phyloP scores from a whole-genome alignment of 257 asterid species.

The Solanum medicagineum region DNA sequence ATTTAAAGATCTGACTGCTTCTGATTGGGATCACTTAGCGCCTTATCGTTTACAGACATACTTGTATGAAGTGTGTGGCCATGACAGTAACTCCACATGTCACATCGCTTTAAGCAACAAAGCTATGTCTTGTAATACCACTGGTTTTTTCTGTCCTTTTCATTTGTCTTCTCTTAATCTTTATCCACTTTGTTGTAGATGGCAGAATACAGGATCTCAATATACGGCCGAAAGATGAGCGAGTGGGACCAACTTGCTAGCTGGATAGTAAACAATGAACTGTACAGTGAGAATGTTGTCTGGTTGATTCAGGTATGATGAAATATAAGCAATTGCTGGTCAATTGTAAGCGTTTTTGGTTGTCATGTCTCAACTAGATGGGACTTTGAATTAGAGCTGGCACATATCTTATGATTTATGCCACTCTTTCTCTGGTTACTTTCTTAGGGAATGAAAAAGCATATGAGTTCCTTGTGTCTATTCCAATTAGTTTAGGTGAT shows the following conservation, averaged over 20 bases:
- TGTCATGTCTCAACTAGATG: not conserved
- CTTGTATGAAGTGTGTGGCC: not conserved
- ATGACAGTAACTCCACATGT: not conserved
- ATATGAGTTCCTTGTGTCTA: not conserved
- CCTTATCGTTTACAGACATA: not conserved
- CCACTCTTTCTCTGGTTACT: not conserved
- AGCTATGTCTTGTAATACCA: not conserved
- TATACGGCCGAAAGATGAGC: constrained; percentile 93
- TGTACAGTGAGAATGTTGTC: constrained; percentile 86
- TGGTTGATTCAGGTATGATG: constrained; percentile 89
- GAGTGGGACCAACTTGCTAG: constrained; percentile 99
- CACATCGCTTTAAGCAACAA: not conserved
- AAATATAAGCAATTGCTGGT: not conserved
- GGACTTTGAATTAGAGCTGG: not conserved
- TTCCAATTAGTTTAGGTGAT: not conserved
- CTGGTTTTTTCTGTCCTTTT: not conserved
- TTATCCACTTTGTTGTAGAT: constrained; percentile 43
- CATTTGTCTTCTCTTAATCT: not conserved
- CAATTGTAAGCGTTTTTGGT: not conserved
- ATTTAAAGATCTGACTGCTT: not conserved
- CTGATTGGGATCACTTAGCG: not conserved
- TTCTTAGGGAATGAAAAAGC: not conserved
- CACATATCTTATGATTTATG: not conserved
- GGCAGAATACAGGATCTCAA: constrained; percentile 94
- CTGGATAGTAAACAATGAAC: constrained; percentile 87